Base-by-base conservation (phyloP, 306 rosid species). In the Potentilla sterilis region DNA sequence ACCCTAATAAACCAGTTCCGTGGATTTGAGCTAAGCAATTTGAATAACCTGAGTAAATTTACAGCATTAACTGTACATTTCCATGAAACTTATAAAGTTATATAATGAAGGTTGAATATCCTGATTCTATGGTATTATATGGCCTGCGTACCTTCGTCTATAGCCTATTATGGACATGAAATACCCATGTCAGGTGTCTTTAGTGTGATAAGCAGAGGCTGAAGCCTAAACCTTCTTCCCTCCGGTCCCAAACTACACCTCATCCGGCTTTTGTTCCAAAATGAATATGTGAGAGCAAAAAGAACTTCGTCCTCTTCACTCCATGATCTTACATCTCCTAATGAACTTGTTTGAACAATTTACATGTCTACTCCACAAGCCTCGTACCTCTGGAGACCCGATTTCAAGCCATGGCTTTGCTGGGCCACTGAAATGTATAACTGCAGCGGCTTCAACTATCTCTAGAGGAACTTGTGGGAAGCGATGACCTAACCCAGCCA, bases 321-420 rank as follows among this genome's bases (percentile, higher is more conserved):
- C 81, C 86, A 87, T 77, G 71, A 91, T 81, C 82, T 89, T 78
- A 83, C 98, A 93, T 87, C 83, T 87, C 83, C 86, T 85, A 65
- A 89, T 76, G 66, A 91, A 93, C 81, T 81, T 88, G 86, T 93
- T 76, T 75, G 98, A 88, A 66, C 52, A 77, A 82, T 87, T 91
- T 82, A 91, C 91, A 81, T 91, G 83, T 81, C 81, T 88, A 69
- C 67, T 86, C 98, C 98, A 93, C 62, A 88, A 83, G 72, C 85
- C 86, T 59, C 90, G 88, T 83, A 86, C 91, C 88, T 87, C 88
- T 22, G 98, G 90, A 78, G 78, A 81, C 52, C 96, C 87, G 51
- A 91, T 91, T 84, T 91, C 97, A 7, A 93, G 97, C 97, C 98
- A 91, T n/a, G 98, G 97, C 85, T 93, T 93, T 61, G 96, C 97